These are phyloP conservation scores for Prinsepia uniflora DNA, from an alignment of 306 rosid genomes.

Conservation along the genomic window DNA sequence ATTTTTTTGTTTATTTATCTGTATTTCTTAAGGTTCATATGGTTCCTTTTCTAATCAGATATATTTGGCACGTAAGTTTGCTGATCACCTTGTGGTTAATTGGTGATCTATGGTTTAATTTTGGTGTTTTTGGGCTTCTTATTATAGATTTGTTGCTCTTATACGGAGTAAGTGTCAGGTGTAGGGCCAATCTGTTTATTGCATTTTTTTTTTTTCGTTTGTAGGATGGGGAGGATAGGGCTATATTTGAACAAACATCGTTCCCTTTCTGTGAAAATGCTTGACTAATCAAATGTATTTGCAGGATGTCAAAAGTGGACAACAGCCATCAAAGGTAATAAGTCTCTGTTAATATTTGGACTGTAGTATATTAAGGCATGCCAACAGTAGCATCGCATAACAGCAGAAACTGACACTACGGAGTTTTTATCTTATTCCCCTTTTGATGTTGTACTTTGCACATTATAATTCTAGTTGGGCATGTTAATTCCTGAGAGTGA, in stretches of 20 bases:
- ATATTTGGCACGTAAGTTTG: neutral
- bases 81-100: neutral
- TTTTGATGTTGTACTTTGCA: neutral
- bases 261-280: slow-evolving; percentile 12
- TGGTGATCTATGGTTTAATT: neutral
- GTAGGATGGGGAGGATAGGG: neutral
- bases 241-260: neutral
- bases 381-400: neutral
- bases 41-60: too few relatives aligned
- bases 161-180: neutral
- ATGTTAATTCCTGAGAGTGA: neutral
- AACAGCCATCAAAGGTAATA: slow-evolving; percentile 53
- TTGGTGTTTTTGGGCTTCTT: neutral
- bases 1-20: neutral
- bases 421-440: neutral
- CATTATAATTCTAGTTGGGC: neutral
- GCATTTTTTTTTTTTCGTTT: too few relatives aligned
- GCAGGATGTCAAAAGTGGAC: slow-evolving; percentile 37
- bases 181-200: neutral
- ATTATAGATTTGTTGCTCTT: neutral
- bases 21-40: too few relatives aligned
- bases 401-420: neutral
- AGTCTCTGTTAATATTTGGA: neutral
- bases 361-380: neutral
- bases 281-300: slow-evolving; percentile 18